phyloP scores from a whole-genome alignment of 2,329 filamentous ascomycete species.

The Venturia aucupariae region DNA sequence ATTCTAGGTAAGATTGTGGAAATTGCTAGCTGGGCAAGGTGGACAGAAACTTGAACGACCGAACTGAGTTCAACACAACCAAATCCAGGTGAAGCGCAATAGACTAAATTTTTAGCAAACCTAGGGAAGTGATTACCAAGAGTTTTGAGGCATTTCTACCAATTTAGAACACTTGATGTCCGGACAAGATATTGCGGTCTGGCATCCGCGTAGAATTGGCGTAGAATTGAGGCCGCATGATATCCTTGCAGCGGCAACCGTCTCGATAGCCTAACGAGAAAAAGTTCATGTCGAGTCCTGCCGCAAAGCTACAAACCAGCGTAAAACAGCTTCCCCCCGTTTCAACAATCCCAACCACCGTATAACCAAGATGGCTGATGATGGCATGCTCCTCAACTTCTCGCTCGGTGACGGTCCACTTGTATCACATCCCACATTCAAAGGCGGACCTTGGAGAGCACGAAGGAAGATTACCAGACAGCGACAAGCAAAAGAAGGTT shows the following conservation, averaged over 20 bases:
- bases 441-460: constrained; percentile 90
- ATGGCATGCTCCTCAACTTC: constrained; percentile 93
- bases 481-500: constrained; percentile 38
- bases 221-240: not conserved
- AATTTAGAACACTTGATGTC: not conserved
- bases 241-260: not conserved
- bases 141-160: no score
- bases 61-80: no score
- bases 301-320: no score
- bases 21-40: not conserved
- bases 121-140: no score
- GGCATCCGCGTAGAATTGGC: no score
- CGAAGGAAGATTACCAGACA: constrained; percentile 70
- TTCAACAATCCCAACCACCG: not conserved
- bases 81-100: no score
- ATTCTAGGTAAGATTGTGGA: not conserved
- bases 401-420: constrained; percentile 61
- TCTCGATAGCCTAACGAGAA: not conserved
- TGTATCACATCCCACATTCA: constrained; percentile 57
- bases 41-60: not conserved
- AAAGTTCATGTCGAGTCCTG: not conserved
- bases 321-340: not conserved
- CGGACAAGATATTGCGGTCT: no score
- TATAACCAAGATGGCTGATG: constrained; percentile 65
- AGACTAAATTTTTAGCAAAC: no score